Evolutionary conservation across 306 rosid genomes (phyloP).

Genomic region (Betula pendula): DNA sequence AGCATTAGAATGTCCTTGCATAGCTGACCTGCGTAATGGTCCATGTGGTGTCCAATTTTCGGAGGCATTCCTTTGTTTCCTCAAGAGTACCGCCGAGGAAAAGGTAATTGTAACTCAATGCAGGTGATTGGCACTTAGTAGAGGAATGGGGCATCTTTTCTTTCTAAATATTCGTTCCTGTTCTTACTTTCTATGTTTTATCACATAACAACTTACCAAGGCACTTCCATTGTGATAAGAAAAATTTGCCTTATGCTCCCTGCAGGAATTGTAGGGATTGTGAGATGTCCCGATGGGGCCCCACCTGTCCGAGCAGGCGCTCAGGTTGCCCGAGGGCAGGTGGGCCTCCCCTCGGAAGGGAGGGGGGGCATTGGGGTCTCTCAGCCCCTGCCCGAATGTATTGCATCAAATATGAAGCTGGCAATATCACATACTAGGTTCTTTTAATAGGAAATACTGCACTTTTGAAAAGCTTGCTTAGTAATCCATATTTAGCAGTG

Average conservation of each 20-base stretch:
- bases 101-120: slow-evolving; percentile 48
- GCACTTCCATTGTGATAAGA: neutral
- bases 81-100: slow-evolving; percentile 83
- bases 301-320: too few relatives aligned
- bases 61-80: slow-evolving; percentile 80
- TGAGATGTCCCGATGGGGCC: too few relatives aligned
- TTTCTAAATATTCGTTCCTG: neutral
- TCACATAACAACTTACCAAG: neutral
- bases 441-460: slow-evolving; percentile 1
- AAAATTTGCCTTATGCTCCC: neutral
- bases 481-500: too few relatives aligned
- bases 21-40: slow-evolving; percentile 81
- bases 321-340: too few relatives aligned
- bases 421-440: neutral
- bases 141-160: neutral
- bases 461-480: neutral
- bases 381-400: neutral
- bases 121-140: neutral
- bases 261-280: too few relatives aligned
- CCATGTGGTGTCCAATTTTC: slow-evolving; percentile 81
- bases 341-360: too few relatives aligned
- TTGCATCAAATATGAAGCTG: neutral
- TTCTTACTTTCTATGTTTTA: neutral
- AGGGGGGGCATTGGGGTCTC: too few relatives aligned
- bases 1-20: slow-evolving; percentile 93